Base-by-base conservation (phyloP, 371 early-diverging fungal genomes). In the Zychaea mexicana region DNA sequence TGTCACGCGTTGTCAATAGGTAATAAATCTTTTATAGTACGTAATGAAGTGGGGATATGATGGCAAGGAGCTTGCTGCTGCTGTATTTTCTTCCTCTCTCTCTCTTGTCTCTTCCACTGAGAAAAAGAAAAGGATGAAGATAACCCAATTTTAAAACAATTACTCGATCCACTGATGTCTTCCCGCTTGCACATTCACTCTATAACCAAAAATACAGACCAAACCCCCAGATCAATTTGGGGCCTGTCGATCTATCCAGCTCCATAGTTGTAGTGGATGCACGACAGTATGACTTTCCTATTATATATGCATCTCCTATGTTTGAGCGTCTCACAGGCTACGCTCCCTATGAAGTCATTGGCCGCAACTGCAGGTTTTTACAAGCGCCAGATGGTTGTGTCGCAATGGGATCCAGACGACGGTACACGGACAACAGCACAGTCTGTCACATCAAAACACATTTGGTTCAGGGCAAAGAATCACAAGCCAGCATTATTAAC, bases 291-390 rank as follows among this genome's bases (percentile, higher is more conserved):
- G 82, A 82, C 57, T 70, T 69, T 49, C 85, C 86, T 17, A 86
- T 91, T 38, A 81, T 89, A 6, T 90, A 89, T 66, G 83, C 78
- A 17, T 84, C 83, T 52, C 85, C 88, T 22, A 85, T 85, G 2
- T 90, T 90, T 68, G 78, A 84, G 45, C 71, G 72, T 67, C 67
- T 91, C 59, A 90, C 92, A 9, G 90, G 90, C 3, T 91, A 88
- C 62, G 26, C 64, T 3, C 71, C 76, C 2, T 65, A 42, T 13
- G 90, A 91, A 67, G 77, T 84, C 36, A 66, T 90, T 13, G 88
- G 89, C n/a, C 72, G 78, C 22, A 89, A 88, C 57, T 91, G 92
- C 69, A 77, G 92, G 12, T 91, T 91, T 64, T 69, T 91, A 38
- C 92, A 85, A 67, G 71, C 82, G 24, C 83, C 85, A 2, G 84